phyloP scores from a whole-genome alignment of 1,284 basidiomycete genomes.

The Cryptococcus floricola region DNA sequence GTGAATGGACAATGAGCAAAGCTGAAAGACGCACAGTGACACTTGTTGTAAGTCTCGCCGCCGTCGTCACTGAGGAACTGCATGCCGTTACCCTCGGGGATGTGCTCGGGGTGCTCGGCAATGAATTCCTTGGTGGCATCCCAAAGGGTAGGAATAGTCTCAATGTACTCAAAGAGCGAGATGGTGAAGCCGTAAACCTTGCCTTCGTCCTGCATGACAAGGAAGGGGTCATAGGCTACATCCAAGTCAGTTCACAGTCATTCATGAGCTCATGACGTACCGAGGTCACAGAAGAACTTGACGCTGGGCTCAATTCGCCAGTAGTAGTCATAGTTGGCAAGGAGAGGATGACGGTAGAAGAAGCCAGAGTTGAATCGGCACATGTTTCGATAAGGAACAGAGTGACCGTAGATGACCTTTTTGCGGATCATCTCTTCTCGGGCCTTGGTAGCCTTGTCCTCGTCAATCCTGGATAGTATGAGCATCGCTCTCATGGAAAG shows the following conservation, averaged over 20 bases:
- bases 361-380: slow-evolving; percentile 91
- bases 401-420: slow-evolving; percentile 82
- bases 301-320: slow-evolving; percentile 81
- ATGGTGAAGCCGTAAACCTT: slow-evolving; percentile 78
- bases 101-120: slow-evolving; percentile 60
- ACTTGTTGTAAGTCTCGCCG: slow-evolving; percentile 69
- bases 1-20: not conserved
- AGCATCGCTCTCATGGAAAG: not conserved
- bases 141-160: slow-evolving; percentile 77
- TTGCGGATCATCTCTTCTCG: slow-evolving; percentile 67
- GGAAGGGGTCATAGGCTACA: slow-evolving; percentile 71
- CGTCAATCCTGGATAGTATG: slow-evolving; percentile 57
- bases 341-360: slow-evolving; percentile 72
- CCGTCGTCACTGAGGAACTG: slow-evolving; percentile 69
- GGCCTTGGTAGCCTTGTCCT: slow-evolving; percentile 61
- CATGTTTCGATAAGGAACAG: slow-evolving; percentile 60
- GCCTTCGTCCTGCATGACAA: slow-evolving; percentile 75
- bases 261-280: slow-evolving; percentile 19
- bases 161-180: slow-evolving; percentile 69
- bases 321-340: slow-evolving; percentile 83
- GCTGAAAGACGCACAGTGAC: slow-evolving; percentile 61
- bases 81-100: slow-evolving; percentile 68
- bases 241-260: not conserved
- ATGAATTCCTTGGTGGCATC: slow-evolving; percentile 68
- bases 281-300: slow-evolving; percentile 69